Percentiles rank a stretch among this genome's conserved stretches.
Conservation (phyloP, 139 green algal genomes). For the Gonium pectorale region DNA sequence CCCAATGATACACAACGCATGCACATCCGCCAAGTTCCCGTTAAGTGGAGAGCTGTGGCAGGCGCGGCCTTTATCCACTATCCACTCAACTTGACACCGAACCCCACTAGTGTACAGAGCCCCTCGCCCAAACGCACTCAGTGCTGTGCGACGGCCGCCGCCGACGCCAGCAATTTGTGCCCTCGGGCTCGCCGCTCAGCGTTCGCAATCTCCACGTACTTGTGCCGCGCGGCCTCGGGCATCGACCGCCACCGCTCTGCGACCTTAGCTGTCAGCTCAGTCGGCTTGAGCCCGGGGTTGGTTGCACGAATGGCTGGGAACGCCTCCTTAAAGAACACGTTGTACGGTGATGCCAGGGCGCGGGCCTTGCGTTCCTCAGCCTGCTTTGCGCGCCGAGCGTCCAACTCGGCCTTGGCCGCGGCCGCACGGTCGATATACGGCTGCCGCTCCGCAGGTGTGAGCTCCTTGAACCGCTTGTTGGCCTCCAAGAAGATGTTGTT, state of each 20-base stretch:
- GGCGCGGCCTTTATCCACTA: too few species aligned
- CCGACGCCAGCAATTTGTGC: too few species aligned
- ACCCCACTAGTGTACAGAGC: too few species aligned
- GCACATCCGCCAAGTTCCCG: too few species aligned
- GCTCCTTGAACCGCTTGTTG: background rate
- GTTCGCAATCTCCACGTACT: background rate
- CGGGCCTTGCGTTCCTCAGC: background rate
- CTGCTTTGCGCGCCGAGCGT: constrained; percentile 1
- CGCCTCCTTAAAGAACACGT: background rate
- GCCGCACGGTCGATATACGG: background rate
- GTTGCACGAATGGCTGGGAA: background rate
- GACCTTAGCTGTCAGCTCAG: background rate
- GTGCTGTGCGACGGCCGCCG: too few species aligned
- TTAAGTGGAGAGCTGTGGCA: too few species aligned
- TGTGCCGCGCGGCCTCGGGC: background rate
- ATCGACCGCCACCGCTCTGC: background rate
- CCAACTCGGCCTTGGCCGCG: background rate
- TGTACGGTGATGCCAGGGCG: background rate
- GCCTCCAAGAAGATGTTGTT: too few species aligned
- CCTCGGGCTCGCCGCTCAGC: constrained; percentile 18
- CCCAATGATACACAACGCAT: too few species aligned
- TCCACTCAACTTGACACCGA: too few species aligned
- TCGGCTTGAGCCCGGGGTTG: background rate
- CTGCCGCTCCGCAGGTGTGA: background rate
- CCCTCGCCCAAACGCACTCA: too few species aligned